These are phyloP conservation scores for Sphaerostilbella broomeana DNA, from an alignment of 2,329 filamentous ascomycete species.

Conservation along the genomic window DNA sequence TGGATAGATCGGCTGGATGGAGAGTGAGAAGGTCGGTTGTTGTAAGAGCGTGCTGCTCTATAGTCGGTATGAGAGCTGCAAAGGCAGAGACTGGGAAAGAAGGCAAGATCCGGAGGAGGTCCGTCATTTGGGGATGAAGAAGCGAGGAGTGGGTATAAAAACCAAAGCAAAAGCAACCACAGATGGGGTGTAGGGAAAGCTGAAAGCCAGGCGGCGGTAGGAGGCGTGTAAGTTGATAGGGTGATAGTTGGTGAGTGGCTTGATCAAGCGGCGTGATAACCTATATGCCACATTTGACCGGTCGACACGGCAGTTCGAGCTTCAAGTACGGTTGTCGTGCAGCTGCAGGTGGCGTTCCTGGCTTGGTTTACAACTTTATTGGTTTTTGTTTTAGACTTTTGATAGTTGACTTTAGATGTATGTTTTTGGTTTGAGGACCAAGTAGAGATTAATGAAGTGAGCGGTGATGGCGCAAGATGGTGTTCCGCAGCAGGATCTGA, in stretches of 20 bases:
- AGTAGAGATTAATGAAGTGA: too few relatives aligned
- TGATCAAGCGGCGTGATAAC: background rate
- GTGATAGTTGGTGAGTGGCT: background rate
- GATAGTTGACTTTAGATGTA: too few relatives aligned
- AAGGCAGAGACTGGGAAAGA: conserved; percentile 67
- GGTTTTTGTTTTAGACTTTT: too few relatives aligned
- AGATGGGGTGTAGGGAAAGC: background rate
- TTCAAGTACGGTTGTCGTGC: background rate
- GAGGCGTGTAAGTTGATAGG: conserved; percentile 13
- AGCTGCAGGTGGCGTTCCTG: conserved; percentile 8
- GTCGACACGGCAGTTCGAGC: background rate
- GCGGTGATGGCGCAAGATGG: too few relatives aligned
- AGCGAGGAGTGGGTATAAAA: background rate
- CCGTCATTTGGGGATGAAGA: conserved; percentile 57
- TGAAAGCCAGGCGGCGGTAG: conserved; percentile 3
- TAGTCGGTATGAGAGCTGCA: conserved; percentile 66
- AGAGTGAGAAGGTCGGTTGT: conserved; percentile 81
- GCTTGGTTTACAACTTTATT: background rate
- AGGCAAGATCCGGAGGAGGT: conserved; percentile 77
- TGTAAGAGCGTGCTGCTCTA: conserved; percentile 72
- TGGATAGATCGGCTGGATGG: conserved; percentile 75
- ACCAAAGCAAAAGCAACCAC: background rate
- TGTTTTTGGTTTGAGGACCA: too few relatives aligned
- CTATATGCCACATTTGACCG: background rate
- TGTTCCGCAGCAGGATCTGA: too few relatives aligned